Percentiles rank a stretch among this genome's conserved stretches.
Conservation (phyloP, 2,329 filamentous ascomycete genomes). For the Mycocentrospora acerina region DNA sequence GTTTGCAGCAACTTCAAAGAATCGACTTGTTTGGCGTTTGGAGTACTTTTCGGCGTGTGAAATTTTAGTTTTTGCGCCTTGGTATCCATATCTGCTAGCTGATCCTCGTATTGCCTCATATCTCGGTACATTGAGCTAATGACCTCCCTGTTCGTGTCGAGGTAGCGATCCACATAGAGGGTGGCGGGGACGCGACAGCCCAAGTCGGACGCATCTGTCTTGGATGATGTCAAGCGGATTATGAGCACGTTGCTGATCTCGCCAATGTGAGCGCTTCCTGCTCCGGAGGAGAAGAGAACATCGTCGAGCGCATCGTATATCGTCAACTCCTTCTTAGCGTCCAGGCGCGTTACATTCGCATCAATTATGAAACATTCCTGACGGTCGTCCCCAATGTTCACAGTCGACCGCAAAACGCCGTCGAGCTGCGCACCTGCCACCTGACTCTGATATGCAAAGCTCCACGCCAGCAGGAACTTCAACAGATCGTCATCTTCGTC, state of each 20-base stretch:
- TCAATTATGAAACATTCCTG: slow-evolving; percentile 34
- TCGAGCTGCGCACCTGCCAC: slow-evolving; percentile 45
- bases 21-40: slow-evolving; percentile 33
- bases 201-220: slow-evolving; percentile 42
- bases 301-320: slow-evolving; percentile 58
- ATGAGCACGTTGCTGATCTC: slow-evolving; percentile 56
- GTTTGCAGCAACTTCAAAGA: slow-evolving; percentile 43
- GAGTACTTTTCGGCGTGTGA: slow-evolving; percentile 27
- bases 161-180: slow-evolving; percentile 62
- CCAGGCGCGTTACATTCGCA: slow-evolving; percentile 21
- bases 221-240: slow-evolving; percentile 40
- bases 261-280: slow-evolving; percentile 30
- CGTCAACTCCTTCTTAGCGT: slow-evolving; percentile 35
- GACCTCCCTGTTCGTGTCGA: slow-evolving; percentile 52
- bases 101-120: slow-evolving; percentile 34
- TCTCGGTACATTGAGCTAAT: slow-evolving; percentile 51
- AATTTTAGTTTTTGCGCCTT: slow-evolving; percentile 41
- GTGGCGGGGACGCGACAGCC: slow-evolving; percentile 54
- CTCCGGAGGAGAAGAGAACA: slow-evolving; percentile 43
- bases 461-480: slow-evolving; percentile 55
- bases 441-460: slow-evolving; percentile 46
- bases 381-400: slow-evolving; percentile 34
- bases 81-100: slow-evolving; percentile 34
- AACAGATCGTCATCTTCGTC: slow-evolving; percentile 43
- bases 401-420: slow-evolving; percentile 47